Base-by-base conservation (phyloP, 2,329 filamentous ascomycete species). In the Exserohilum rostratum region DNA sequence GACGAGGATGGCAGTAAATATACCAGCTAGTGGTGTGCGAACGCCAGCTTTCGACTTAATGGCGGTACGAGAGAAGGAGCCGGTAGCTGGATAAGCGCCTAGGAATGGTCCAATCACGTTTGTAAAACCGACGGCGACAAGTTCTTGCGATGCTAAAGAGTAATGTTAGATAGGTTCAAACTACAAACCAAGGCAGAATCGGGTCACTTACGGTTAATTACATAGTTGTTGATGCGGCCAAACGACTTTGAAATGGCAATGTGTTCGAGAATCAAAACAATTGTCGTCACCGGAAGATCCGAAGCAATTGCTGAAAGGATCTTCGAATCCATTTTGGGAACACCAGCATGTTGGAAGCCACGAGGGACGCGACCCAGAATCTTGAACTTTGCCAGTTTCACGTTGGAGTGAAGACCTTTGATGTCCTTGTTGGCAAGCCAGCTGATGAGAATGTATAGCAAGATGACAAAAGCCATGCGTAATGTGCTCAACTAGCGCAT, bases 21-120 rank as follows among this genome's bases (percentile, higher is more conserved):
- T 84, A 77, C 95, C 93, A 13, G 91, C 92, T 50, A 96, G 87
- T 1, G 93, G 93, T 0, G 93, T 97, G 20, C 91, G 87, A 3
- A 97, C 93, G 68, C 95, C 95, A 45, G 95, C 93, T 77, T 98
- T 98, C 4, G 93, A 95, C 76, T 97, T 96, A 78, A 98, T 97
- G 48, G 95, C 93, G 25, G 95, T 98, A 57, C 95, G 87, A 31
- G 91, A 96, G 81, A 98, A 98, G 2, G 95, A 98, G 1, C 95
- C 95, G 2, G 93, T 99, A 0, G 91, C 90, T 12, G 93, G 91
- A 70, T 96, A 99, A 2, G 84, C 95, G 46, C 93, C 95, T 2
- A 98, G 58, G 78, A 98, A 96, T 2, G 95, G 92, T 0, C 91
- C 93, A 6, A 98, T 82, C 33, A 98, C 81, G 72, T 98, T 98